These are phyloP conservation scores for Penicillium crustosum DNA, from an alignment of 2,329 filamentous ascomycete species.

Conservation along the genomic window DNA sequence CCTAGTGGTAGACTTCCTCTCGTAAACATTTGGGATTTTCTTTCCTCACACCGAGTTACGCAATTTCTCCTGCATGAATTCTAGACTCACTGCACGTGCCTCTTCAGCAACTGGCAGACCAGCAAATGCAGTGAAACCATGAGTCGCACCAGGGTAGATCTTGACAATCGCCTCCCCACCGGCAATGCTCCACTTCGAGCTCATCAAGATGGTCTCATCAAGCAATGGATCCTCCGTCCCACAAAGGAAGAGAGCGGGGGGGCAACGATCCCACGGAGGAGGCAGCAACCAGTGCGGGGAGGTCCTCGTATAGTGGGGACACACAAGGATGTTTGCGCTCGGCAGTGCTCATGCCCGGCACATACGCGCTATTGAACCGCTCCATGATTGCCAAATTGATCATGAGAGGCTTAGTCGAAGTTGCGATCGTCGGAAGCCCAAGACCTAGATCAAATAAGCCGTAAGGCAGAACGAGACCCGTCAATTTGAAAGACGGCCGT, in stretches of 20 bases:
- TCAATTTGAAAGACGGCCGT: background rate
- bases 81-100: background rate
- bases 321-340: background rate
- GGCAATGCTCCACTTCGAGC: conserved; percentile 54
- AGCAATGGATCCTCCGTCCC: conserved; percentile 57
- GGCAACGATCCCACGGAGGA: background rate
- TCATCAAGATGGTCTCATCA: conserved; percentile 56
- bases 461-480: background rate
- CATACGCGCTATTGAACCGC: background rate
- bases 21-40: background rate
- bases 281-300: background rate
- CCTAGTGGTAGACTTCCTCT: background rate
- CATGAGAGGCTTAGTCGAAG: background rate
- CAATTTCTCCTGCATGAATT: background rate
- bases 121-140: conserved; percentile 51
- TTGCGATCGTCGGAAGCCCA: background rate
- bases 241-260: conserved; percentile 48
- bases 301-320: background rate
- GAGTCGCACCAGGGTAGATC: conserved; percentile 55
- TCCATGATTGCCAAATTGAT: background rate
- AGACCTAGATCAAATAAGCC: background rate
- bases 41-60: background rate
- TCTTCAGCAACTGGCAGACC: background rate
- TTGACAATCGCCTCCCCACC: conserved; percentile 54
- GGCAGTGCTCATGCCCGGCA: background rate